phyloP scores from a whole-genome alignment of 805 yeast species.

The Kodamaea neixiangensis region DNA sequence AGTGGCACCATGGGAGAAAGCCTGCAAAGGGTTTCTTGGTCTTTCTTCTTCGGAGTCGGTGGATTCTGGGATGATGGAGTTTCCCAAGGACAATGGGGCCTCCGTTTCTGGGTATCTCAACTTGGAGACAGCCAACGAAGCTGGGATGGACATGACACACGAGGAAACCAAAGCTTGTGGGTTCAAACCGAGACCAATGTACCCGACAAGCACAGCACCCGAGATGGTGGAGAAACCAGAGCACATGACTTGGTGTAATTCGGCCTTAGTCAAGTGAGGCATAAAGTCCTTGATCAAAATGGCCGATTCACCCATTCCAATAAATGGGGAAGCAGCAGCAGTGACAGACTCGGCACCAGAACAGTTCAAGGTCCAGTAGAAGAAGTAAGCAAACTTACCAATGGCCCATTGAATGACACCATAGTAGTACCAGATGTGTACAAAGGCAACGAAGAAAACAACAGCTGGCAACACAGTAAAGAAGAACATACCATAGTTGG shows the following conservation, averaged over 20 bases:
- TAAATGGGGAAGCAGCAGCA: conserved; percentile 67
- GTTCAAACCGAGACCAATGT: conserved; percentile 62
- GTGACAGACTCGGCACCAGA: conserved; percentile 68
- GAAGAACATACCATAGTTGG: conserved; percentile 49
- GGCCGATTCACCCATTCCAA: conserved; percentile 68
- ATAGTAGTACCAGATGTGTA: conserved; percentile 60
- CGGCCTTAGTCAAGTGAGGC: conserved; percentile 60
- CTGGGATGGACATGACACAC: conserved; percentile 71
- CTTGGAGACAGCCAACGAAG: conserved; percentile 60
- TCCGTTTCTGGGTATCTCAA: conserved; percentile 62
- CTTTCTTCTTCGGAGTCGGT: conserved; percentile 27
- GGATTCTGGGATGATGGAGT: conserved; percentile 47
- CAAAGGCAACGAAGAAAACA: conserved; percentile 61
- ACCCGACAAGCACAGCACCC: conserved; percentile 63
- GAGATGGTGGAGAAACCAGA: conserved; percentile 67
- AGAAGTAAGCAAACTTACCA: conserved; percentile 55
- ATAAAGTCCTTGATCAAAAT: conserved; percentile 59
- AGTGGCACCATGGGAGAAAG: conserved; percentile 59
- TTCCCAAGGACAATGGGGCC: conserved; percentile 51
- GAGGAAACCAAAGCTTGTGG: conserved; percentile 65
- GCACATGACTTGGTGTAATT: conserved; percentile 61
- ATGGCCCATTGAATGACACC: conserved; percentile 63
- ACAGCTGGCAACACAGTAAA: conserved; percentile 64
- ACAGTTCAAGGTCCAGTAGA: conserved; percentile 59
- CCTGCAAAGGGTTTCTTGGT: conserved; percentile 56